These are phyloP conservation scores for Pichia cephalocereana DNA, from an alignment of 805 yeast genomes.

Conservation along the genomic window DNA sequence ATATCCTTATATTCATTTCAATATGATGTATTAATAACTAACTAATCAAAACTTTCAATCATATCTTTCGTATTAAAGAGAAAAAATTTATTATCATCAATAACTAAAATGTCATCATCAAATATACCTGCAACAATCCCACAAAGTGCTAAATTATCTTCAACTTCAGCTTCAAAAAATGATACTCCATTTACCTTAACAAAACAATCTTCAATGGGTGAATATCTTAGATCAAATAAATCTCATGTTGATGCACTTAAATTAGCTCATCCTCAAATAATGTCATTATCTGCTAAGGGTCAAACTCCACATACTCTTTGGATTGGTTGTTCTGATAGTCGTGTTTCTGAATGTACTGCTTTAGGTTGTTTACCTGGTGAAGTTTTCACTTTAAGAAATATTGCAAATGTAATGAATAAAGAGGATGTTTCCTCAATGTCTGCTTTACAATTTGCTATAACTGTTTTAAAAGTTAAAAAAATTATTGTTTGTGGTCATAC, in stretches of 20 bases:
- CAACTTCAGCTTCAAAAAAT: neutral
- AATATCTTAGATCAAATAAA: slow-evolving; percentile 40
- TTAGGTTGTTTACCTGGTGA: slow-evolving; percentile 82
- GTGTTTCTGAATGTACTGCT: slow-evolving; percentile 73
- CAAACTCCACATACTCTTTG: slow-evolving; percentile 90
- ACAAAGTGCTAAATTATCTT: neutral
- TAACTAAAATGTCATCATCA: no score
- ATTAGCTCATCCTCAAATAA: slow-evolving; percentile 44
- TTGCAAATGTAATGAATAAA: slow-evolving; percentile 68
- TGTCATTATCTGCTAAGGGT: slow-evolving; percentile 64
- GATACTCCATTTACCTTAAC: slow-evolving; percentile 34
- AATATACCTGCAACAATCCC: neutral
- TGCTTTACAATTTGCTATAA: slow-evolving; percentile 81
- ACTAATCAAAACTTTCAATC: no score
- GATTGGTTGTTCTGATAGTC: slow-evolving; percentile 91
- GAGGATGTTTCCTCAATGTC: slow-evolving; percentile 69
- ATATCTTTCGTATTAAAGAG: no score
- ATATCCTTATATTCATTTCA: no score
- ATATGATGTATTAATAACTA: no score
- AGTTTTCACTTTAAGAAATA: slow-evolving; percentile 78
- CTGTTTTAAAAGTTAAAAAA: slow-evolving; percentile 70
- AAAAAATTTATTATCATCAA: no score
- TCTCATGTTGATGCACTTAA: slow-evolving; percentile 37
- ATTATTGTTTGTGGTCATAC: slow-evolving; percentile 89
- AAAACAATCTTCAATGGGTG: slow-evolving; percentile 39